Evolutionary conservation across 257 asterid genomes (phyloP).

Genomic region (Paulownia fortunei): DNA sequence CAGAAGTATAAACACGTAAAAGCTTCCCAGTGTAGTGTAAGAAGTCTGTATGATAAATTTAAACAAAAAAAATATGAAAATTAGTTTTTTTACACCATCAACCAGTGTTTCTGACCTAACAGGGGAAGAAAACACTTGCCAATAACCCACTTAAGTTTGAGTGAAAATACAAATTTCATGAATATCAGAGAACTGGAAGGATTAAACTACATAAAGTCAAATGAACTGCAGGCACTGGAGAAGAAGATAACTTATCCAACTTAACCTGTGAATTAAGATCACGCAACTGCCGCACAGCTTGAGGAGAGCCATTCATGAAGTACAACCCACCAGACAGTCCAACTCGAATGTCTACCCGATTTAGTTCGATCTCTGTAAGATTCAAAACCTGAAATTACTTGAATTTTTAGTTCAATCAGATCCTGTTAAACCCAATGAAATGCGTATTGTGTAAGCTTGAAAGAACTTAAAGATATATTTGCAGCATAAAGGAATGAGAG

Average conservation of each 20-base stretch:
- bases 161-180: neutral
- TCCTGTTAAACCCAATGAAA: neutral
- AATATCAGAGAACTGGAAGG: slow-evolving; percentile 4
- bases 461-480: neutral
- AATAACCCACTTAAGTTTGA: neutral
- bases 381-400: slow-evolving; percentile 73
- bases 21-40: neutral
- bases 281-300: slow-evolving; percentile 90
- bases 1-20: neutral
- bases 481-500: neutral
- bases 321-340: slow-evolving; percentile 93
- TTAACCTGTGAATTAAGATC: slow-evolving; percentile 86
- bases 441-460: neutral
- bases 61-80: neutral
- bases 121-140: neutral
- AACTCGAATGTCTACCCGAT: slow-evolving; percentile 88
- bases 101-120: neutral
- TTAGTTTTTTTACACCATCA: neutral
- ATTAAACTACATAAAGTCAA: slow-evolving; percentile 18
- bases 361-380: slow-evolving; percentile 88
- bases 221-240: slow-evolving; percentile 15
- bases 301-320: slow-evolving; percentile 98
- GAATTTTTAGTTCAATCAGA: slow-evolving; percentile 12
- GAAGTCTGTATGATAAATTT: neutral
- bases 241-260: slow-evolving; percentile 22